Evolutionary conservation across 345 rosid genomes (phyloP).

Genomic region (Rhodamnia argentea): DNA sequence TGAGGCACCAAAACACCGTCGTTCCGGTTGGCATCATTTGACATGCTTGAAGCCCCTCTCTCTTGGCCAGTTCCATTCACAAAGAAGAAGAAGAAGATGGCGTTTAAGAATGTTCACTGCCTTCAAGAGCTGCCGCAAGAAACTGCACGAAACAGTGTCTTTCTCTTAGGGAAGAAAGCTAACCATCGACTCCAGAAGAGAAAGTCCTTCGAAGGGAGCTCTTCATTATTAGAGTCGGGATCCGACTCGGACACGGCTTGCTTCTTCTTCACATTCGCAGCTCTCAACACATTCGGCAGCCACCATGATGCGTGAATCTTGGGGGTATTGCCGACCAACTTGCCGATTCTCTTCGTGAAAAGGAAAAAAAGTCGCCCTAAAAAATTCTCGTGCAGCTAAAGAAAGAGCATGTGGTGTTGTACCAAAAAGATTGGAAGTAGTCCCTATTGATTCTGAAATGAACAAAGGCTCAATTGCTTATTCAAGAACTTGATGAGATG

Average conservation of each 20-base stretch:
- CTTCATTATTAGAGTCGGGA: constrained; percentile 51
- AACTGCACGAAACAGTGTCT: constrained; percentile 50
- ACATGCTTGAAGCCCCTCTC: constrained; percentile 70
- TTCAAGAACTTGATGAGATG: neutral
- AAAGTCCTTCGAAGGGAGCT: constrained; percentile 45
- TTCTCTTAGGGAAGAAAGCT: constrained; percentile 23
- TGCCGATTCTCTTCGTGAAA: constrained; percentile 1
- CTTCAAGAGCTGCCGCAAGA: constrained; percentile 73
- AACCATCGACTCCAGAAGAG: constrained; percentile 74
- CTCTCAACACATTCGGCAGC: constrained; percentile 55
- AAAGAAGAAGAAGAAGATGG: constrained; percentile 32
- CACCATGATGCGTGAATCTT: constrained; percentile 72
- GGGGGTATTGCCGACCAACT: constrained; percentile 62
- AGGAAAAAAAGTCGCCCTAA: neutral
- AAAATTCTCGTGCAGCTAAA: neutral
- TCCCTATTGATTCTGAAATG: neutral
- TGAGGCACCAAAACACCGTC: neutral
- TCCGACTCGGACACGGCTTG: constrained; percentile 18
- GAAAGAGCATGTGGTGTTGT: neutral
- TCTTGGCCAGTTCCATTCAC: constrained; percentile 61
- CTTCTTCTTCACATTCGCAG: constrained; percentile 23
- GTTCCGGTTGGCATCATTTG: constrained; percentile 47
- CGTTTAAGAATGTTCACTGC: constrained; percentile 58
- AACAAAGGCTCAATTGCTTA: neutral
- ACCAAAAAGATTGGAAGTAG: neutral